phyloP scores from a whole-genome alignment of 2,329 filamentous ascomycete species.

The Penicillium janthinellum region DNA sequence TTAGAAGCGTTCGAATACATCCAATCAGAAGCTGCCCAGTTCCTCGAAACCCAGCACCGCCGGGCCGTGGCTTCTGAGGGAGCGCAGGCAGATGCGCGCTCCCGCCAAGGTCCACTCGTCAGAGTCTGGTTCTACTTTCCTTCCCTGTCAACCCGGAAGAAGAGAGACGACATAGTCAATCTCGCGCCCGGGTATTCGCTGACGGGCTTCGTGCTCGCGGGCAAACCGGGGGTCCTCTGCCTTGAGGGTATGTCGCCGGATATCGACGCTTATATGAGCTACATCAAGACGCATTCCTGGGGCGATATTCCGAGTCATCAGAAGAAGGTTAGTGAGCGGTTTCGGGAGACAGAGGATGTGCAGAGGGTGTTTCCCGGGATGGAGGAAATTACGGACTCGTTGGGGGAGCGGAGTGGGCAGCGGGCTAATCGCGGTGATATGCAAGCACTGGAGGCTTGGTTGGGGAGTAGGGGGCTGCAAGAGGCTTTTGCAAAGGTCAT shows the following conservation, averaged over 20 bases:
- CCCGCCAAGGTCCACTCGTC: slow-evolving; percentile 38
- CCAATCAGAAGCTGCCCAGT: slow-evolving; percentile 38
- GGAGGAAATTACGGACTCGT: slow-evolving; percentile 38
- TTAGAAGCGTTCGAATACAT: slow-evolving; percentile 51
- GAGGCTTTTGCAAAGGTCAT: slow-evolving; percentile 38
- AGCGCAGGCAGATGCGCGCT: slow-evolving; percentile 3
- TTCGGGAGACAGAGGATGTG: slow-evolving; percentile 46
- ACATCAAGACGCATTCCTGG: slow-evolving; percentile 66
- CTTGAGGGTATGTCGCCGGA: slow-evolving; percentile 42
- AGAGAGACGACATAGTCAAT: slow-evolving; percentile 59
- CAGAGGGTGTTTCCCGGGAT: slow-evolving; percentile 33
- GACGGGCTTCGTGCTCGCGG: slow-evolving; percentile 62
- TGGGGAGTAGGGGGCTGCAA: slow-evolving; percentile 28
- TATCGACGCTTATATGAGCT: slow-evolving; percentile 63
- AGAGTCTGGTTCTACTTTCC: slow-evolving; percentile 67
- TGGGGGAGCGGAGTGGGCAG: slow-evolving; percentile 36
- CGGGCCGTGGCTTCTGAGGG: neutral
- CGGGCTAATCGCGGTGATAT: slow-evolving; percentile 39
- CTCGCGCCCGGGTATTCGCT: slow-evolving; percentile 56
- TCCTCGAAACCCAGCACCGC: slow-evolving; percentile 29
- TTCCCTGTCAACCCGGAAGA: slow-evolving; percentile 61
- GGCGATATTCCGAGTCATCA: slow-evolving; percentile 63
- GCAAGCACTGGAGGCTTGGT: slow-evolving; percentile 38
- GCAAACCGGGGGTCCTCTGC: slow-evolving; percentile 56
- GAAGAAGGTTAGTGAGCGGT: slow-evolving; percentile 62